Base-by-base conservation (phyloP, 1,284 basidiomycete genomes). In the Hymenochaete sp. region DNA sequence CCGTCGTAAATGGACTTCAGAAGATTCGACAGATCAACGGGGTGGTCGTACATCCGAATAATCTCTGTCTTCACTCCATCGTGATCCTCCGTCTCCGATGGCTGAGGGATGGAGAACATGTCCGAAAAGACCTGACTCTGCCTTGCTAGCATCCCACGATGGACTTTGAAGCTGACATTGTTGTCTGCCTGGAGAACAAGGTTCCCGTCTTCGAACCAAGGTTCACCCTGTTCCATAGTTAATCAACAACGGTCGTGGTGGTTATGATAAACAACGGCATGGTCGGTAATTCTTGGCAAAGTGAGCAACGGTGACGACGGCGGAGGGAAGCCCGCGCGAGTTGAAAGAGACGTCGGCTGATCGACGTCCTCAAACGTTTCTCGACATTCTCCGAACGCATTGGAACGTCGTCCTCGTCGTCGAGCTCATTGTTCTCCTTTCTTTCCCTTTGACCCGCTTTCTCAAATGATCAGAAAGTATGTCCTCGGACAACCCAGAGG, bases 61-160 rank as follows among this genome's bases (percentile, higher is more conserved):
- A 75, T 64, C 44, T 76, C 71, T 37, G 67, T 51, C 9, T 49
- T 56, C 43, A 71, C 67, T 16, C 57, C 52, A 6, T 62, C 59
- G 4, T 56, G 29, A 8, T 48, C 48, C 42, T 19, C 13, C 19
- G 32, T 21, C 35, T 32, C 16, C 14, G 41, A 36, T 9, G 71
- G 67, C 47, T 71, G 68, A 4, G 75, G 72, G 13, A 79, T 56
- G 27, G 68, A 64, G 51, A 79, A 71, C 74, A 79, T 77, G 27
- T 71, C 67, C 43, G 67, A 64, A 55, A 81, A 79, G 33, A 79
- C 61, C 53, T 77, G 75, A 13, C 77, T 79, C 54, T 78, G 74
- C 29, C 76, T 63, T 1, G 70, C 67, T 51, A 81, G 66, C 36
- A 79, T 67, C 26, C 75, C 73, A 22, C 73, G 68, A 56, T 79